Evolutionary conservation across 108 stramenopile species (phyloP), one percentile per base, ranked within the genome.

Genomic region (Asterionellopsis glacialis): DNA sequence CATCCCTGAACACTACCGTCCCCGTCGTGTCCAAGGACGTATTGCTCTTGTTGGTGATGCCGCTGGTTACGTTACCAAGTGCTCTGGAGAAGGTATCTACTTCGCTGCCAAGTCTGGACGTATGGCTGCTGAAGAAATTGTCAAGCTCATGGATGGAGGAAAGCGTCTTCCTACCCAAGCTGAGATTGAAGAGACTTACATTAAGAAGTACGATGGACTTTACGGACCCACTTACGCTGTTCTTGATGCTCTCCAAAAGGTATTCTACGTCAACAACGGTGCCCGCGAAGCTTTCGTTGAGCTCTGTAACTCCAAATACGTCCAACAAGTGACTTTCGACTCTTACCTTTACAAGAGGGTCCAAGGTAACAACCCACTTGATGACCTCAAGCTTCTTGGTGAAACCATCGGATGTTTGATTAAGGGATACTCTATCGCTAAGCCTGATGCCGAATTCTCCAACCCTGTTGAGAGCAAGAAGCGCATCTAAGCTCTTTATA

Each of bases 71-170:
- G 97, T 98, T 24, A 96, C 95, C 77, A 96, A 96, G 85, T 96
- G 95, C 90, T 94, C 94, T 24, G 97, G 97, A 51, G 97, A 98
- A 83, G 97, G 97, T 43, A 98, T 98, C 67, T 96, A 98, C 89
- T 96, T 96, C 64, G 97, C 95, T 25, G 95, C 95, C 70, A 98
- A 96, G 79, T 92, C 92, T 55, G 97, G 97, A 68, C 87, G 95
- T 53, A 97, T 98, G 95, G 97, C 97, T 9, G 97, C 93, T 23
- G 84, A 96, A 81, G 85, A 90, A 58, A 92, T 98, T 73, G 90
- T 93, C 27, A 70, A 77, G 64, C 80, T 91, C 55, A 91, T 98
- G 90, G 69, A 84, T 26, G 84, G 87, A 44, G 95, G 95, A 63
- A 82, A 67, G 55, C 77, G 74, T 50, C 87, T 98, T 59, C 97